These are phyloP conservation scores for Rossbeevera mucosa DNA, from an alignment of 768 basidiomycete species.

Conservation along the genomic window DNA sequence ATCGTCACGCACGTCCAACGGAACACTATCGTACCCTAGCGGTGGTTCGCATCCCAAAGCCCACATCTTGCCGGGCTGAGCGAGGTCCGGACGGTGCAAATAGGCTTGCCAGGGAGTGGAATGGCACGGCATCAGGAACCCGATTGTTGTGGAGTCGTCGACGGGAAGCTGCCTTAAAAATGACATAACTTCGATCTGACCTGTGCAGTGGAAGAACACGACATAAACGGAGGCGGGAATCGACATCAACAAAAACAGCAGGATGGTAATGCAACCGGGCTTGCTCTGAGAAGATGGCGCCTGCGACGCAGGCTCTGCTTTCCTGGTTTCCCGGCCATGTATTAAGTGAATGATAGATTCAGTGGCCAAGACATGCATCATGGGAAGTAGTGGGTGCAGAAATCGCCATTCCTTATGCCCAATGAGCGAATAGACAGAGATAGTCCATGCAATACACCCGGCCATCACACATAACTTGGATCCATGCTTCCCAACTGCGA, in stretches of 20 bases:
- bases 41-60: conserved; percentile 93
- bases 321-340: neutral
- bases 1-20: neutral
- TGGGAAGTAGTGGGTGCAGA: conserved; percentile 84
- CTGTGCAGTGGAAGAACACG: conserved; percentile 70
- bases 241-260: conserved; percentile 44
- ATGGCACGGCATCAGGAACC: conserved; percentile 94
- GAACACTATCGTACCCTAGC: conserved; percentile 52
- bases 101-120: conserved; percentile 91
- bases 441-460: conserved; percentile 54
- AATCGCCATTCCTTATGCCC: conserved; percentile 99
- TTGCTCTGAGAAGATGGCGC: conserved; percentile 13
- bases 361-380: conserved; percentile 75
- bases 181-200: conserved; percentile 71
- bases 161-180: conserved; percentile 56
- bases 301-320: neutral
- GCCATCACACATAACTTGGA: conserved; percentile 42
- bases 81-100: conserved; percentile 67
- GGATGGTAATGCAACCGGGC: conserved; percentile 28
- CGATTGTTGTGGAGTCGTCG: conserved; percentile 54
- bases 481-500: conserved; percentile 18
- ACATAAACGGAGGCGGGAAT: conserved; percentile 66
- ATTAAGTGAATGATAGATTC: conserved; percentile 59
- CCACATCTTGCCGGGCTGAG: conserved; percentile 59
- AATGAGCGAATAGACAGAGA: conserved; percentile 67